Conservation (phyloP, 176 grass and related monocot species). For the Avena atlantica region DNA sequence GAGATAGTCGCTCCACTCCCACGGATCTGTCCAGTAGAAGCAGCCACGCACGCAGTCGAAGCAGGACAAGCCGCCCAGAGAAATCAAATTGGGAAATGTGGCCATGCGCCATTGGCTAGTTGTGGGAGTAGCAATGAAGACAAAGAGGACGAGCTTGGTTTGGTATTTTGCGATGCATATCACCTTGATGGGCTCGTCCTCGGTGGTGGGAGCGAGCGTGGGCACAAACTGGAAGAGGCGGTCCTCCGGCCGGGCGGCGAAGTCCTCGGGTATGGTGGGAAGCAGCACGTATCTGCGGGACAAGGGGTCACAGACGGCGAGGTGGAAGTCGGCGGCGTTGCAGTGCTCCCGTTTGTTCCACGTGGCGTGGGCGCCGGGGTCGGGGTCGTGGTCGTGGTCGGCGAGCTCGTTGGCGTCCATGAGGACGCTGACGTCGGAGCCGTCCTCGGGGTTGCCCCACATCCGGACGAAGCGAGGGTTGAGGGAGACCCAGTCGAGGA, state of each 20-base stretch:
- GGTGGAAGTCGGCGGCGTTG: not conserved
- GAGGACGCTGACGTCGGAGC: no score
- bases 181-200: constrained; percentile 18
- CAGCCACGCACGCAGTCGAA: not conserved
- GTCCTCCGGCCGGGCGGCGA: not conserved
- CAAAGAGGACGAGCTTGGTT: not conserved
- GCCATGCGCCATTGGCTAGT: not conserved
- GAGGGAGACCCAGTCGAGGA: no score
- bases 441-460: no score
- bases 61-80: not conserved
- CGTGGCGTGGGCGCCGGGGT: not conserved
- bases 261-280: not conserved
- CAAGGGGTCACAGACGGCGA: not conserved
- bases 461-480: no score
- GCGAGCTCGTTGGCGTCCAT: not conserved
- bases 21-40: constrained; percentile 10
- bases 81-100: not conserved
- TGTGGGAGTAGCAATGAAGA: not conserved
- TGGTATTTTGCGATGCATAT: not conserved
- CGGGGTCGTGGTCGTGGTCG: not conserved
- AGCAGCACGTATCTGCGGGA: not conserved
- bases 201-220: not conserved
- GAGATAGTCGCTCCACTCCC: not conserved
- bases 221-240: not conserved
- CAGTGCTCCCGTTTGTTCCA: not conserved